Percentiles rank a stretch among this genome's conserved stretches.
Evolutionary conservation across 2,329 filamentous ascomycete genomes (phyloP).

Genomic region (Penicillium sp.): DNA sequence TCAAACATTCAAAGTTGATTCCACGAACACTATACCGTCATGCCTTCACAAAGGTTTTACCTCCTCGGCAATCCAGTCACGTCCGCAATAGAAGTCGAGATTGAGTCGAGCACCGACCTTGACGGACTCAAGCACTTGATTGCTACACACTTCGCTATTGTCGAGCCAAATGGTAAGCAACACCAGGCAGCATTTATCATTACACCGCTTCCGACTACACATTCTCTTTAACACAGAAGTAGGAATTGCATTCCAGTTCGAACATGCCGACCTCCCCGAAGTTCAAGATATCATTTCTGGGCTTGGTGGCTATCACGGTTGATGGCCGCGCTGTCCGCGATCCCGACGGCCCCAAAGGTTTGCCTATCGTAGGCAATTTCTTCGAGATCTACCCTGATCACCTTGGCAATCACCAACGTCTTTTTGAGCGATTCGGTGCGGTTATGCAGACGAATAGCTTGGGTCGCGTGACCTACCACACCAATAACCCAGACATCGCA

Average conservation of each 20-base stretch:
- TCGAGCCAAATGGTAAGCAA: constrained; percentile 10
- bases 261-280: background rate
- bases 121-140: constrained; percentile 9
- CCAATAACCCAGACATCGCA: constrained; percentile 52
- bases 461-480: constrained; percentile 52
- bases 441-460: constrained; percentile 55
- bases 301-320: constrained; percentile 7
- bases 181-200: background rate
- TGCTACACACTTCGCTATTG: constrained; percentile 14
- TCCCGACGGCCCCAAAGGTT: constrained; percentile 13
- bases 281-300: constrained; percentile 5
- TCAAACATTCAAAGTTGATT: background rate
- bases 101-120: constrained; percentile 1
- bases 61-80: constrained; percentile 20
- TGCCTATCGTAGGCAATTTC: constrained; percentile 53
- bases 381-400: constrained; percentile 59
- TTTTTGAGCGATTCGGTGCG: constrained; percentile 55
- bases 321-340: constrained; percentile 17
- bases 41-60: constrained; percentile 23
- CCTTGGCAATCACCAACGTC: constrained; percentile 56
- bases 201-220: background rate
- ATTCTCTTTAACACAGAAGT: background rate
- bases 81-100: constrained; percentile 4
- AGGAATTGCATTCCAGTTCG: constrained; percentile 27
- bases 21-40: background rate